These are phyloP conservation scores for Physocladia obscura DNA, from an alignment of 192 early-diverging fungal species.

Conservation along the genomic window DNA sequence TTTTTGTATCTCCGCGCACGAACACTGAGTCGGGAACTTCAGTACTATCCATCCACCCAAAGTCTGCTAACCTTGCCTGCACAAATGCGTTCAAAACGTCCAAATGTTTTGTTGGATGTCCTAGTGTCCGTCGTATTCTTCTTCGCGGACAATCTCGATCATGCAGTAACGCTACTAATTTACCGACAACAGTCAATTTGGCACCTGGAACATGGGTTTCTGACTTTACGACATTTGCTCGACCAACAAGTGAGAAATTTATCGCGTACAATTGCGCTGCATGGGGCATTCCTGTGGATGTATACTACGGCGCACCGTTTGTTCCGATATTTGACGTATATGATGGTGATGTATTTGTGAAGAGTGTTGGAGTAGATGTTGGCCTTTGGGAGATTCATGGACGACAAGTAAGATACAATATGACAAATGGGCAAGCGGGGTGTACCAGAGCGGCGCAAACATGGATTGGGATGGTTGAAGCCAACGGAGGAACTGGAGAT, in stretches of 20 bases:
- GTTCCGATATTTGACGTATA: slow-evolving; percentile 16
- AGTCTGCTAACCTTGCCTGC: slow-evolving; percentile 9
- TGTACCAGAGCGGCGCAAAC: slow-evolving; percentile 10
- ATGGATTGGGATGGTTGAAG: slow-evolving; percentile 10
- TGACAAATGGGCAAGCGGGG: slow-evolving; percentile 13
- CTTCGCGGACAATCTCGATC: background rate
- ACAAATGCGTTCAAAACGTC: background rate
- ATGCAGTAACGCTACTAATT: background rate
- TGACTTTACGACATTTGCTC: background rate
- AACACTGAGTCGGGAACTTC: background rate
- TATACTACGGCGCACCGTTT: slow-evolving; percentile 22
- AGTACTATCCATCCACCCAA: background rate
- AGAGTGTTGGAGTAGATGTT: slow-evolving; percentile 10
- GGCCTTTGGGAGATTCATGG: slow-evolving; percentile 29
- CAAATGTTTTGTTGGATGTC: background rate
- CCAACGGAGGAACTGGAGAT: background rate
- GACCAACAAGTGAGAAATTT: background rate
- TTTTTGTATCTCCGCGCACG: background rate
- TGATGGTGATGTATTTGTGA: slow-evolving; percentile 12
- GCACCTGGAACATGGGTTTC: slow-evolving; percentile 17
- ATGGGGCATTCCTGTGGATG: slow-evolving; percentile 3
- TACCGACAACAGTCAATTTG: slow-evolving; percentile 3
- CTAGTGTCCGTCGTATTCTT: background rate
- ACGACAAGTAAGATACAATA: slow-evolving; percentile 1
- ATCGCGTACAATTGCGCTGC: slow-evolving; percentile 20